These are phyloP conservation scores for Fusarium guadeloupense DNA, from an alignment of 2,329 filamentous ascomycete genomes.

Conservation along the genomic window DNA sequence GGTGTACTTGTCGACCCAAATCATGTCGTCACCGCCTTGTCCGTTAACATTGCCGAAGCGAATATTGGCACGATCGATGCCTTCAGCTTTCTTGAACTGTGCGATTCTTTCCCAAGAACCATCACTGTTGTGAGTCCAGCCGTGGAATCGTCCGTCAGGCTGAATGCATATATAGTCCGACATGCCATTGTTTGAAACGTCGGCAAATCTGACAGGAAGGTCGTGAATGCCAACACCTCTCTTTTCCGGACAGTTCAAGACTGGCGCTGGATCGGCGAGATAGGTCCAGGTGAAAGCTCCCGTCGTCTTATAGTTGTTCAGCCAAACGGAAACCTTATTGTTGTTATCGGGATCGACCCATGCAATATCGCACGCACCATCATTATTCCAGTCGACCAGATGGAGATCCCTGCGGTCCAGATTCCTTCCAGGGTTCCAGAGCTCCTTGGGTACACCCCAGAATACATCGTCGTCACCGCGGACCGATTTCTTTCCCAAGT, in stretches of 20 bases:
- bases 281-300: neutral
- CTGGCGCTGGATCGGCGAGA: neutral
- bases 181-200: constrained; percentile 43
- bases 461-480: neutral
- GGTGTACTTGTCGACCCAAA: constrained; percentile 24
- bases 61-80: constrained; percentile 18
- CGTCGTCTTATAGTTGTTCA: constrained; percentile 1
- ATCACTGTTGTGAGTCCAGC: constrained; percentile 8
- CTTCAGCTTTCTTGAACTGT: constrained; percentile 10
- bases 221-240: constrained; percentile 1
- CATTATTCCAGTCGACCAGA: constrained; percentile 10
- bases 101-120: neutral
- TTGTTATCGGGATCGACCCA: constrained; percentile 4
- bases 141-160: constrained; percentile 1
- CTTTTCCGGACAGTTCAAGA: neutral
- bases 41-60: constrained; percentile 17
- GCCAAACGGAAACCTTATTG: constrained; percentile 6
- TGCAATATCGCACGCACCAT: constrained; percentile 8
- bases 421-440: constrained; percentile 1
- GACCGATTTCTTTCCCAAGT: neutral
- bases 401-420: constrained; percentile 10
- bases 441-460: neutral
- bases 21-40: constrained; percentile 8
- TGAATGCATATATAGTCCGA: constrained; percentile 15
- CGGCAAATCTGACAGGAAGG: constrained; percentile 18